phyloP scores from a whole-genome alignment of 75 land plant species.

The Larix kaempferi region DNA sequence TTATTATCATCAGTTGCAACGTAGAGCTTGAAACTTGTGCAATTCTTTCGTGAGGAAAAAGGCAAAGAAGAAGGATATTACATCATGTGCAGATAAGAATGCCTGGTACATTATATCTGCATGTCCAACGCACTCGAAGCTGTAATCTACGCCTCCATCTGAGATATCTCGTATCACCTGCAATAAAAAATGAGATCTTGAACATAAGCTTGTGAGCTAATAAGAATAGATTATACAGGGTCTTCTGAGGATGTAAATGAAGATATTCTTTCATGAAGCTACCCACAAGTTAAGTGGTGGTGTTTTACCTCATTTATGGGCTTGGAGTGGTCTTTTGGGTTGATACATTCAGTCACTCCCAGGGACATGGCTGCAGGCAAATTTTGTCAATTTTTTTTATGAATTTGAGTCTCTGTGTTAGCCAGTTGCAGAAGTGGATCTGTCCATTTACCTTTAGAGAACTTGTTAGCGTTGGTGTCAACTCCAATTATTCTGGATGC shows the following conservation, averaged over 20 bases:
- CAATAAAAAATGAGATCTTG: neutral
- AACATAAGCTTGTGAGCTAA: neutral
- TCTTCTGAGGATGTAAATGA: too few relatives aligned
- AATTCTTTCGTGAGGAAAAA: too few relatives aligned
- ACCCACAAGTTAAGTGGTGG: too few relatives aligned
- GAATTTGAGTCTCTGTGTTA: neutral
- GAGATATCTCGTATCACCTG: constrained; percentile 40
- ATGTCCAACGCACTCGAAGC: constrained; percentile 46
- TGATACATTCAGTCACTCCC: constrained; percentile 27
- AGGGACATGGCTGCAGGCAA: constrained; percentile 15
- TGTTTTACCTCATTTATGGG: constrained; percentile 32
- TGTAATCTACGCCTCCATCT: constrained; percentile 43
- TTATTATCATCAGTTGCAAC: too few relatives aligned
- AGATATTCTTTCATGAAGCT: too few relatives aligned
- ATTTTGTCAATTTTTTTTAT: neutral
- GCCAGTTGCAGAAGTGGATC: too few relatives aligned
- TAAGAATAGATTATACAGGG: neutral
- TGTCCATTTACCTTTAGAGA: constrained; percentile 16
- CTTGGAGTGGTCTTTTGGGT: constrained; percentile 31
- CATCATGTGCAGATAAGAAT: constrained; percentile 22
- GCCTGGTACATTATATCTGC: constrained; percentile 26
- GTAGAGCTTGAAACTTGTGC: too few relatives aligned
- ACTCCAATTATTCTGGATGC: constrained; percentile 43
- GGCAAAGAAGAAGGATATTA: neutral
- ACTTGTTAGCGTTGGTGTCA: constrained; percentile 26